These are phyloP conservation scores for Quercus phellos DNA, from an alignment of 331 rosid species.

Conservation along the genomic window DNA sequence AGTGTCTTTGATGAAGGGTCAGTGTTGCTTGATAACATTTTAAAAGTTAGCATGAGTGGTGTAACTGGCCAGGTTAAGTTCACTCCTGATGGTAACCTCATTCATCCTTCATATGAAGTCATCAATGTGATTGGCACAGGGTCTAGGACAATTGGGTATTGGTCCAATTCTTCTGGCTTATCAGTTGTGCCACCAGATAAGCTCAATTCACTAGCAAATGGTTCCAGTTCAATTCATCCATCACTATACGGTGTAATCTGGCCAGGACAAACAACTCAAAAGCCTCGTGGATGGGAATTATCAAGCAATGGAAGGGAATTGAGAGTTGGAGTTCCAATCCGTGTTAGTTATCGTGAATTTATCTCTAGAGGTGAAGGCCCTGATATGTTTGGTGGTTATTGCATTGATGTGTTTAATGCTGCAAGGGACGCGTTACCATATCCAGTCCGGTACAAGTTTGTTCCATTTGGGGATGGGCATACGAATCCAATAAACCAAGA, in stretches of 20 bases:
- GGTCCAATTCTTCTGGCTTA: constrained; percentile 41
- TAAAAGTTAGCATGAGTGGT: constrained; percentile 30
- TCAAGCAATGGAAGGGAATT: constrained; percentile 33
- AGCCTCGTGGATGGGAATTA: constrained; percentile 57
- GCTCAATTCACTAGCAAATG: background rate
- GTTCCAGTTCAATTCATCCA: constrained; percentile 33
- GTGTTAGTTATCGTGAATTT: constrained; percentile 26
- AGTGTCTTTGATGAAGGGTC: constrained; percentile 34
- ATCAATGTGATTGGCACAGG: constrained; percentile 60
- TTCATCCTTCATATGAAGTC: constrained; percentile 47
- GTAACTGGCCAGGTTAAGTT: constrained; percentile 37
- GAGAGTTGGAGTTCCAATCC: constrained; percentile 39
- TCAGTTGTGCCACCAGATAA: constrained; percentile 16
- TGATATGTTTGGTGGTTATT: constrained; percentile 37
- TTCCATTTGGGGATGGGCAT: constrained; percentile 30
- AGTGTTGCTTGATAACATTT: constrained; percentile 13
- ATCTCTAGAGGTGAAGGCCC: constrained; percentile 29
- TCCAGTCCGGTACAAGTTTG: constrained; percentile 17
- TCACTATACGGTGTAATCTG: constrained; percentile 31
- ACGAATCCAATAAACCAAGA: constrained; percentile 9
- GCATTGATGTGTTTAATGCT: constrained; percentile 48
- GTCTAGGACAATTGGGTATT: constrained; percentile 37
- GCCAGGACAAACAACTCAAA: constrained; percentile 50
- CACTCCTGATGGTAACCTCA: constrained; percentile 20
- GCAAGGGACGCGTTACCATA: constrained; percentile 22